These are phyloP conservation scores for Galerina marginata DNA, from an alignment of 768 basidiomycete species.

Conservation along the genomic window DNA sequence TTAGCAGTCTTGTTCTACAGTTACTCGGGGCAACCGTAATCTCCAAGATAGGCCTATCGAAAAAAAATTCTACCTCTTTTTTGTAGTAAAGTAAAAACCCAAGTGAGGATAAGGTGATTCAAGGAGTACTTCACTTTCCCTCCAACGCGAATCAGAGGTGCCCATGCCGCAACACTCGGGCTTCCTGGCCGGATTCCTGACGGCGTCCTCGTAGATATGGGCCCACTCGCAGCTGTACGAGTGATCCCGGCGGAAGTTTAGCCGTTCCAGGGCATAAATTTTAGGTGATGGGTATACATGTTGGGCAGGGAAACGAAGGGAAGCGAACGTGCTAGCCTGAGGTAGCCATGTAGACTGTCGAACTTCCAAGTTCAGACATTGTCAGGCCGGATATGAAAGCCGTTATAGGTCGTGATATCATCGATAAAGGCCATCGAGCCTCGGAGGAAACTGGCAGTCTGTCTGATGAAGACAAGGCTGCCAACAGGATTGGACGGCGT, in stretches of 20 bases:
- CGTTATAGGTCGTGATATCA: not conserved
- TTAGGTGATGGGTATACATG: too few relatives aligned
- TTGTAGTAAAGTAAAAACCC: too few relatives aligned
- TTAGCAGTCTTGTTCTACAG: too few relatives aligned
- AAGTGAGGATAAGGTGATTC: too few relatives aligned
- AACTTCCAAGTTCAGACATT: not conserved
- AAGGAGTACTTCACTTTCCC: too few relatives aligned
- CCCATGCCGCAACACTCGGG: not conserved
- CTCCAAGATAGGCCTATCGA: too few relatives aligned
- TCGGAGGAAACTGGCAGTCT: not conserved
- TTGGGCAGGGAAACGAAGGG: not conserved
- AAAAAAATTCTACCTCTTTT: too few relatives aligned
- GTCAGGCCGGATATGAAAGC: conserved; percentile 7
- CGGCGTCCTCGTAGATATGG: not conserved
- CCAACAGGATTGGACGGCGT: not conserved
- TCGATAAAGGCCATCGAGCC: conserved; percentile 5
- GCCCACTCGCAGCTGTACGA: not conserved
- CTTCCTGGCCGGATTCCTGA: not conserved
- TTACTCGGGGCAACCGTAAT: too few relatives aligned
- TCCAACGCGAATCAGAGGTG: too few relatives aligned
- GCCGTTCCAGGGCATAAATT: not conserved
- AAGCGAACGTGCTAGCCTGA: conserved; percentile 9
- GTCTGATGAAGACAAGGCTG: too few relatives aligned
- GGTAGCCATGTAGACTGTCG: not conserved
- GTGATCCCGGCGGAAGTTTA: not conserved